Percentiles rank a stretch among this genome's conserved stretches.
Evolutionary conservation across 345 rosid species (phyloP).

Genomic region (Stellera chamaejasme): DNA sequence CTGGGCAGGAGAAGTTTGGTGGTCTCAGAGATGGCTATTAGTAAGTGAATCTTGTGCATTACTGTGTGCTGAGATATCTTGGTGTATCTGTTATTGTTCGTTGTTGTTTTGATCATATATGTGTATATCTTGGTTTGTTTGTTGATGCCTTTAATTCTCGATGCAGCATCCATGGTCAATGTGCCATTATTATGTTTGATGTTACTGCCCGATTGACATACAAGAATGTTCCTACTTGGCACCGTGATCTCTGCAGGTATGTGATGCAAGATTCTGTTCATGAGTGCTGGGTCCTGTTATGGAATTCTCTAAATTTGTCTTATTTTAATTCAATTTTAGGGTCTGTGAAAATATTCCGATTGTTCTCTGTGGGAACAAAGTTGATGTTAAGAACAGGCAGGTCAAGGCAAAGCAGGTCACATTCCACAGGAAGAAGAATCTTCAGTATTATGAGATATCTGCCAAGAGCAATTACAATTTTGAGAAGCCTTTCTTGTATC

Average conservation of each 20-base stretch:
- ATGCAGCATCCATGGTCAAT: conserved; percentile 95
- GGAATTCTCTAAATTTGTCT: too few relatives aligned
- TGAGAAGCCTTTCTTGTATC: conserved; percentile 91
- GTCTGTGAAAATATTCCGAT: conserved; percentile 91
- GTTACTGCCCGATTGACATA: conserved; percentile 94
- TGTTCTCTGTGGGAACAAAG: conserved; percentile 92
- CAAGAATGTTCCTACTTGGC: conserved; percentile 99
- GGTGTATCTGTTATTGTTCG: not conserved
- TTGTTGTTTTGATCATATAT: not conserved
- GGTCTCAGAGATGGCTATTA: conserved; percentile 96
- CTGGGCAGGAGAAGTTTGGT: conserved; percentile 95
- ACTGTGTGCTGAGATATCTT: too few relatives aligned
- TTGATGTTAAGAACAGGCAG: conserved; percentile 93
- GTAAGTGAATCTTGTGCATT: conserved; percentile 30
- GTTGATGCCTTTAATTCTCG: not conserved
- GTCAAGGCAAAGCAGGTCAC: conserved; percentile 92
- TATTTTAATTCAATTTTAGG: conserved; percentile 20
- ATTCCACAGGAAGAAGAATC: conserved; percentile 90
- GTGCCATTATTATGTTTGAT: conserved; percentile 97
- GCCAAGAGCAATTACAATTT: conserved; percentile 95
- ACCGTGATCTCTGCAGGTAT: conserved; percentile 89
- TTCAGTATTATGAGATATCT: conserved; percentile 86
- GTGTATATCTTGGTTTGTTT: not conserved
- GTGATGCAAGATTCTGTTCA: not conserved
- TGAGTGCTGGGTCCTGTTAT: too few relatives aligned